Evolutionary conservation across 2,329 filamentous ascomycete genomes (phyloP).

Genomic region (Hyphodiscus sp.): DNA sequence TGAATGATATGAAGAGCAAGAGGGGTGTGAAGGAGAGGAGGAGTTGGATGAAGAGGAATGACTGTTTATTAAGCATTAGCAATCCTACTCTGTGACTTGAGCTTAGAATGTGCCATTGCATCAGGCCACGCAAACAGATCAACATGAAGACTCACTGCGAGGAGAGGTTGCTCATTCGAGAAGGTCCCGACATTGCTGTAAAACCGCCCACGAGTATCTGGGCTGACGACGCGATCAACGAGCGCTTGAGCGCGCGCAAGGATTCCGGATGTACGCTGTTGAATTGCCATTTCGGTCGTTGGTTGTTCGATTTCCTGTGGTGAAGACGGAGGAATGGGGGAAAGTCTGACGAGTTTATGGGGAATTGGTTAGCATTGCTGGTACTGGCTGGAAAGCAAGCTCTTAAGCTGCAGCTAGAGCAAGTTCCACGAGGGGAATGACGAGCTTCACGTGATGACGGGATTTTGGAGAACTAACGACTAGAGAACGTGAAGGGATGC

Average conservation of each 20-base stretch:
- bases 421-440: not conserved
- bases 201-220: constrained; percentile 51
- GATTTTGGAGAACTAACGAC: not conserved
- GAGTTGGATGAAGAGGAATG: constrained; percentile 60
- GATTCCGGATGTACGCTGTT: constrained; percentile 15
- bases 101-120: not conserved
- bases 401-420: not conserved
- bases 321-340: not conserved
- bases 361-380: not conserved
- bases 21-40: constrained; percentile 61
- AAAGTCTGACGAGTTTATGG: not conserved
- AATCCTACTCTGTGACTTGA: too few relatives aligned
- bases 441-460: not conserved
- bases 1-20: constrained; percentile 62
- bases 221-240: constrained; percentile 50
- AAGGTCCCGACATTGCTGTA: constrained; percentile 49
- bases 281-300: constrained; percentile 13
- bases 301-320: not conserved
- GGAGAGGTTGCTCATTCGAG: constrained; percentile 57
- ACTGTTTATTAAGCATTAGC: constrained; percentile 36
- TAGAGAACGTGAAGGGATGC: not conserved
- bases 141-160: constrained; percentile 50
- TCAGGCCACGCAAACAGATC: too few relatives aligned
- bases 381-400: not conserved
- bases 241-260: constrained; percentile 15